Conservation (phyloP, 352 stramenopile genomes). For the Pythium sp. region DNA sequence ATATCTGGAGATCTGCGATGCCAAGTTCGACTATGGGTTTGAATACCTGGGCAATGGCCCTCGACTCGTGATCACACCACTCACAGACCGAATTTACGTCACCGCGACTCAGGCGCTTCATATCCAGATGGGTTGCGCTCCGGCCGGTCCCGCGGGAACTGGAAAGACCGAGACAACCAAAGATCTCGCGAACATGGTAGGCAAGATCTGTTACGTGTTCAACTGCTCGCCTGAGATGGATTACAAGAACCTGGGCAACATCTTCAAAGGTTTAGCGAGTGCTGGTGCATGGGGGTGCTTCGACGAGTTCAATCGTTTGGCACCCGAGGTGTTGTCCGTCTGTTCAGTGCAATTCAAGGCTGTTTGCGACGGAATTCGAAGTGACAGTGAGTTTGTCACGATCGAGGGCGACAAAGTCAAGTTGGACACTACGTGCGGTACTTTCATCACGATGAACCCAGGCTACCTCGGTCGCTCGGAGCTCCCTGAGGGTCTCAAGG, state of each 20-base stretch:
- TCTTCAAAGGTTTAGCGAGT: conserved; percentile 94
- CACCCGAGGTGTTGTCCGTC: conserved; percentile 90
- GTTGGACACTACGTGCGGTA: conserved; percentile 88
- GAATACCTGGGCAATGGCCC: conserved; percentile 95
- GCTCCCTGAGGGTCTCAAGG: conserved; percentile 93
- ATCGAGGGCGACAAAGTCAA: conserved; percentile 91
- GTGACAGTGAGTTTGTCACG: conserved; percentile 75
- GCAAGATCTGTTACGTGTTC: conserved; percentile 94
- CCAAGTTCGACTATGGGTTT: conserved; percentile 93
- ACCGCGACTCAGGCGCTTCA: conserved; percentile 93
- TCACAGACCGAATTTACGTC: conserved; percentile 95
- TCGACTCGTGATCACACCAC: conserved; percentile 91
- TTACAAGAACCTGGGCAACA: conserved; percentile 94
- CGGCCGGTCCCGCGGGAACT: conserved; percentile 85
- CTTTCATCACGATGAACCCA: conserved; percentile 97
- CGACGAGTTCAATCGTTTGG: conserved; percentile 95
- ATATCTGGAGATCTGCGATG: conserved; percentile 89
- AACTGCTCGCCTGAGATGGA: conserved; percentile 96
- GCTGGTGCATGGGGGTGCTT: conserved; percentile 95
- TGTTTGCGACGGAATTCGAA: conserved; percentile 92
- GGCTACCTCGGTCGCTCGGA: conserved; percentile 93
- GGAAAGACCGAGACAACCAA: conserved; percentile 97
- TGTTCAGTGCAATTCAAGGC: conserved; percentile 95
- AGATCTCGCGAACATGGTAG: conserved; percentile 91
- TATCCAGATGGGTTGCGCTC: conserved; percentile 94